phyloP scores from a whole-genome alignment of 257 asterid species.

The Perilla frutescens region DNA sequence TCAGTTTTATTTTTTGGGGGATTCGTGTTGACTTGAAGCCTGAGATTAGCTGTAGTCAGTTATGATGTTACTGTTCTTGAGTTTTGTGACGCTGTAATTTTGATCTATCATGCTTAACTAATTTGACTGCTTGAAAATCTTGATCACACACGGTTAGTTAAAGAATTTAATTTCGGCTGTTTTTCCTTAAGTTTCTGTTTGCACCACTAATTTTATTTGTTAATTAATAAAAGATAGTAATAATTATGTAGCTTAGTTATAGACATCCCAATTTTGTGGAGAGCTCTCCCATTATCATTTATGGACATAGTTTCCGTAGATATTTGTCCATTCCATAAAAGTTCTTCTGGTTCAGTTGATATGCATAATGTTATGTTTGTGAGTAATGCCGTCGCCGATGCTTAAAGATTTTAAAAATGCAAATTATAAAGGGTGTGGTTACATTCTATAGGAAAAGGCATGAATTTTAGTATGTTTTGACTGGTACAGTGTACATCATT shows the following conservation, averaged over 20 bases:
- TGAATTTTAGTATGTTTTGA: constrained; percentile 11
- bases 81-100: neutral
- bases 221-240: neutral
- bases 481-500: constrained; percentile 2
- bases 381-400: neutral
- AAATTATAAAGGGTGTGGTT: too few species aligned
- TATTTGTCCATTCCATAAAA: neutral
- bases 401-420: neutral
- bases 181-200: neutral
- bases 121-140: constrained; percentile 9
- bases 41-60: constrained; percentile 25
- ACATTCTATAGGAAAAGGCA: neutral
- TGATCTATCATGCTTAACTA: neutral
- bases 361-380: neutral
- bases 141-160: constrained; percentile 9
- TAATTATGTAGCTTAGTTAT: constrained; percentile 1
- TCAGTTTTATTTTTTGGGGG: neutral
- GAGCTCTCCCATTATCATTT: neutral
- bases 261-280: neutral
- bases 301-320: constrained; percentile 8
- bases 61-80: constrained; percentile 20
- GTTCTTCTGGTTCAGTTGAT: neutral
- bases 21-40: constrained; percentile 6
- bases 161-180: neutral
- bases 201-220: neutral